Base-by-base conservation (phyloP, 2,329 filamentous ascomycete species). In the Erysiphe pulchra region DNA sequence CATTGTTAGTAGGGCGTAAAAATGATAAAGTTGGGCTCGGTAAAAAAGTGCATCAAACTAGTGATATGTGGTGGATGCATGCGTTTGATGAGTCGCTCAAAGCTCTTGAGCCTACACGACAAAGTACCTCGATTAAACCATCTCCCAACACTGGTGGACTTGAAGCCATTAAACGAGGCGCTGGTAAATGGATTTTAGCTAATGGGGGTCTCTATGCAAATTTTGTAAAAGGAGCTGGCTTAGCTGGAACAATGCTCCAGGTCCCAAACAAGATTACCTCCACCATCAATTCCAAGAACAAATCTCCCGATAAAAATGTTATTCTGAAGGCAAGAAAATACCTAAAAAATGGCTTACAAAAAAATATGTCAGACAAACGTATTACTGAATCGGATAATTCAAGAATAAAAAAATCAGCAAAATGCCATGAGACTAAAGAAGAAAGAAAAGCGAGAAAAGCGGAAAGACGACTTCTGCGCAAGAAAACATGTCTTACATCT, bases 11-110 rank as follows among this genome's bases (percentile, higher is more conserved):
- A 47, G 76, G 80, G 48, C 78, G 81, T 54, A 92, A 92, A 62
- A 70, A 77, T 54, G 80, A 92, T 60, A 79, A 71, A 28, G 68
- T 81, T 45, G 87, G 87, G 20, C 66, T 95, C 5, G 87, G 87
- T 46, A 76, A 81, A 58, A 84, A 82, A 60, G 73, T 73, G 52
- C 70, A 70, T 47, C 51, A 50, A 18, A 66, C 69, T 61, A 72
- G 68, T 53, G 87, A 94, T 58, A 85, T 93, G 60, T 98, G 90
- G 90, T 98, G 90, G 90, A 69, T 93, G 62, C 79, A 83, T 48
- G 90, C 90, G 11, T 94, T 93, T 53, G 87, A 95, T 61, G 77
- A 85, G 59, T 85, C 86, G 47, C 65, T 94, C 51, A 80, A 90
- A 60, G 80, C 78, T 4, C 69, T 93, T 45, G 79, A 81, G 57